Conservation (phyloP, 1,284 basidiomycete genomes). For the Boletus chippewaensis region DNA sequence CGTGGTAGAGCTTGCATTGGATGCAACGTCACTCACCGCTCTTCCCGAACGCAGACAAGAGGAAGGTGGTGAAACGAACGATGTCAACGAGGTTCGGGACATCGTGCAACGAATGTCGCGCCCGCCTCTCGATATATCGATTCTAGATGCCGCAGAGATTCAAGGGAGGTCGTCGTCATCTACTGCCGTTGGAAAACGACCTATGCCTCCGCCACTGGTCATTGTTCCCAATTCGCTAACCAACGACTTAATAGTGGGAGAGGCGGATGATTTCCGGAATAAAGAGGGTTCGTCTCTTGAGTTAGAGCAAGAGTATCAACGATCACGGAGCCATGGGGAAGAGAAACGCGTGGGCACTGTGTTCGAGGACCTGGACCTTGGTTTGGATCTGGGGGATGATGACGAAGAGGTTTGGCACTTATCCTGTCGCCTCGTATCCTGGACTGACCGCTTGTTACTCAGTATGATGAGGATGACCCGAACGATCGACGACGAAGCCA, state of each 20-base stretch:
- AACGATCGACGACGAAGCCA: conserved; percentile 67
- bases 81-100: conserved; percentile 43
- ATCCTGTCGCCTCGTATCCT: not conserved
- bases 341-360: conserved; percentile 60
- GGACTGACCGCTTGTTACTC: conserved; percentile 11
- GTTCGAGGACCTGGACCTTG: conserved; percentile 66
- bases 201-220: conserved; percentile 47
- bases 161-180: conserved; percentile 29
- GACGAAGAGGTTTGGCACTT: conserved; percentile 21
- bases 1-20: conserved; percentile 48
- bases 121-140: conserved; percentile 25
- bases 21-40: conserved; percentile 41
- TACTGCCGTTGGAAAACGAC: conserved; percentile 25
- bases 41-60: conserved; percentile 35
- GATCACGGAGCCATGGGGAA: conserved; percentile 43
- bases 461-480: conserved; percentile 64
- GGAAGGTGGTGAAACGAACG: conserved; percentile 25
- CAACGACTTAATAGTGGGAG: conserved; percentile 14
- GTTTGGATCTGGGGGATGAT: conserved; percentile 46
- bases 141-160: conserved; percentile 27
- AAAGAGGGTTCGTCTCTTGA: conserved; percentile 29
- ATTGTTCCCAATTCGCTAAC: conserved; percentile 34
- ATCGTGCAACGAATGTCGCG: conserved; percentile 41
- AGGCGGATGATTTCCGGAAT: conserved; percentile 13
- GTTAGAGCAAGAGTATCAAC: conserved; percentile 31